Evolutionary conservation across 1,139 yeast species (phyloP), one percentile per base, ranked within the genome.

Genomic region (Sugiyamaella grinbergsii): DNA sequence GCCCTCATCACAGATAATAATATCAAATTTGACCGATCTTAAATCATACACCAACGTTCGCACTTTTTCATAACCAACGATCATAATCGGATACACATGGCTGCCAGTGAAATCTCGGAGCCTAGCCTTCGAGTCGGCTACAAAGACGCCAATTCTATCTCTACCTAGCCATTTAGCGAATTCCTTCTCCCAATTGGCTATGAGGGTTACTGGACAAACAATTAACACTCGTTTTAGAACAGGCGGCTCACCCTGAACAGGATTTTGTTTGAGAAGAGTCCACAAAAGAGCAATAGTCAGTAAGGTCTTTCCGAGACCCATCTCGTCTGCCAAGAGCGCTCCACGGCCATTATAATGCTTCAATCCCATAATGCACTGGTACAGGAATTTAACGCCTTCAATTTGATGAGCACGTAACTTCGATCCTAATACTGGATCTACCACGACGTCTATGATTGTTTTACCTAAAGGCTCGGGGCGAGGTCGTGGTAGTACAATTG

Each of bases 291-390:
- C 65, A 3, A 93, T 91, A 0, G 97, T 82, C 80, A 85, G 90
- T 32, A 93, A 69, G 0, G 98, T 91, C 64, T 93, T 93, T 0
- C 99, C 99, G 22, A 93, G 73, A 0, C 98, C 98, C 98, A 93
- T 93, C 63, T 93, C 98, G 67, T 93, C 98, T 0, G 98, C 98
- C 45, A 93, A 68, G 5, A 93, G 71, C 2, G 94, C 93, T 0
- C 98, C 98, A 43, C 71, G 65, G 2, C 84, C 87, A n/a, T 71
- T 65, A 26, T 69, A 68, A 22, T 75, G 71, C 32, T 76, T 68
- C 54, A 76, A 69, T 0, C 95, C 95, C 83, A 85, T 80, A 1
- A 90, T 76, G 60, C 96, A 88, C 51, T 86, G 86, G 62, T 89
- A 88, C 60, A 93, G 71, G 62, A 93, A 93, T 47, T 69, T 67